phyloP scores from a whole-genome alignment of 202 grass and related monocot species.

The Setaria viridis region DNA sequence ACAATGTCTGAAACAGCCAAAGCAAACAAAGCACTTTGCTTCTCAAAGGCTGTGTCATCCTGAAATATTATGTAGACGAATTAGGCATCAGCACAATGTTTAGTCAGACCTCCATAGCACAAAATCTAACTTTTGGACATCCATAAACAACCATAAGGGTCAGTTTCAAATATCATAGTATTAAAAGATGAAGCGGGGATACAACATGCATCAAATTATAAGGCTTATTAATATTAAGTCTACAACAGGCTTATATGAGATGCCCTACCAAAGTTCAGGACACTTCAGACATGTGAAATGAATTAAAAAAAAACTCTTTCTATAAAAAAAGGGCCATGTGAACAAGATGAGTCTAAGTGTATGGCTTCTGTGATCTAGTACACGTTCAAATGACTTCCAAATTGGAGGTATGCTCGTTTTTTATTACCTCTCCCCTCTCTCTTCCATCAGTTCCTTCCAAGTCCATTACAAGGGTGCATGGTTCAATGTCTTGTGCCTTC shows the following conservation, averaged over 20 bases:
- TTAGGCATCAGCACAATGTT: constrained; percentile 4
- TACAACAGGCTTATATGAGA: background rate
- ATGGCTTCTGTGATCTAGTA: background rate
- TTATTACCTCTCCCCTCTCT: constrained; percentile 91
- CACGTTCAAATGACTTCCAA: background rate
- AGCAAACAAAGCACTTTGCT: constrained; percentile 97
- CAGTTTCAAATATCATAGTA: constrained; percentile 22
- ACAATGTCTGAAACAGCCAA: constrained; percentile 97
- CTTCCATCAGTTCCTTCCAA: constrained; percentile 98
- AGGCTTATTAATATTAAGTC: background rate
- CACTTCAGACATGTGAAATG: background rate
- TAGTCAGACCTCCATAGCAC: constrained; percentile 4
- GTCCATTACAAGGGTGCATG: constrained; percentile 95
- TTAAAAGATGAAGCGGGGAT: constrained; percentile 25
- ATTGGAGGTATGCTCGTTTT: constrained; percentile 21
- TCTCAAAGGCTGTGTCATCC: constrained; percentile 98
- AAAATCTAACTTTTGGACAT: constrained; percentile 32
- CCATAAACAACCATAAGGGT: background rate
- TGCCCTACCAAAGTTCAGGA: background rate
- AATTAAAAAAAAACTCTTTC: background rate
- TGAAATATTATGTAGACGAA: constrained; percentile 49
- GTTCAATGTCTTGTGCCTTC: constrained; percentile 77
- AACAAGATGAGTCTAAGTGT: background rate
- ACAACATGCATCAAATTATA: background rate
- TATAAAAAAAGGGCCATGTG: background rate